Base-by-base conservation (phyloP, 345 rosid genomes). In the Geranium brycei region DNA sequence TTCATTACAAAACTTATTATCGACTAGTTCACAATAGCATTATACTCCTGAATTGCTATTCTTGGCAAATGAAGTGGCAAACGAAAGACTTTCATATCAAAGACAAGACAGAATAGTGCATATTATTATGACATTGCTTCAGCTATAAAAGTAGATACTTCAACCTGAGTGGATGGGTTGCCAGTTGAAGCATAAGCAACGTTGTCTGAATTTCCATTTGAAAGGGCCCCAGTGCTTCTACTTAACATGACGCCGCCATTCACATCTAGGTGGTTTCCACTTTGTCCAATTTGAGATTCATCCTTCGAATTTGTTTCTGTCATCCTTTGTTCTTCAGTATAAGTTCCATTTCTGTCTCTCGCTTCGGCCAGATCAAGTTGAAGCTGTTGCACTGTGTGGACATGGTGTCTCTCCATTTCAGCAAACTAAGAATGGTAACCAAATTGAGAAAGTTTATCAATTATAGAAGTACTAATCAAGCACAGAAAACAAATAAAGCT, bases 401-500 rank as follows among this genome's bases (percentile, higher is more conserved):
- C 38, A 77, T 91, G 96, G 73, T 81, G 69, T 74, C 96, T 82
- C 83, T 92, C 98, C 86, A 89, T 82, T 73, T 93, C 99, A 7
- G 77, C 79, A 78, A 91, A 82, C 99, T 93, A 82, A 69, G 65
- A 69, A 40, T 64, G 70, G 64, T 35, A 19, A 62, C 71, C 64
- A 69, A 55, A 66, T 57, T 3, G 64, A 68, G 63, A 14, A 23
- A 17, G 51, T 72, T 23, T 23, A 23, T 0, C 28, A 23, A 23
- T 23, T 2, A 23, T 23, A 23, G 28, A 23, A 23, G 28, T 23
- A 23, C 28, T 23, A 23, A 23, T 23, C 28, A 23, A 23, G 28
- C 28, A 38, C 47, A 5, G 47, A 38, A 38, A 5, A 38, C 11
- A 38, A 23, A 23, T 23, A 38, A 38, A 38, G 11, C 11, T 38